Evolutionary conservation across 2,329 filamentous ascomycete genomes (phyloP), one percentile per base, ranked within the genome.

Genomic region (Apiospora malaysiana): DNA sequence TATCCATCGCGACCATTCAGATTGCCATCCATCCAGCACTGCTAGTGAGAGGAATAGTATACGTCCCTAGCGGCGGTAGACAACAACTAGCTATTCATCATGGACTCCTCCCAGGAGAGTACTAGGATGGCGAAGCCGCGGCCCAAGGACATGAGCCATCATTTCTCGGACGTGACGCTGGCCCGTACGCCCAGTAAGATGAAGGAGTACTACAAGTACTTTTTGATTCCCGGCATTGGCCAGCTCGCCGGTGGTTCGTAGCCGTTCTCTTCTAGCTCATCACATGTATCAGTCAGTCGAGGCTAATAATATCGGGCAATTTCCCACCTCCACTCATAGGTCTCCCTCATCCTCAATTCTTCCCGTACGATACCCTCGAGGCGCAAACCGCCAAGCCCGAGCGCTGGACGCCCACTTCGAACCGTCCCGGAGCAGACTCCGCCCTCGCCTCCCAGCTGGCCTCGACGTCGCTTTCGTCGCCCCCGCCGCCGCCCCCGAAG

Each of bases 291-390:
- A 65, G 4, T 12, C 8, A 37, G 18, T 21, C 16, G 8, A 47
- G 40, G 37, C 56, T 65, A 68, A 59, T 70, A 27, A 40, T 42
- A 18, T n/a, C 45, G 12, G 23, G 18, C 12, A 27, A 37, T 27
- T n/a, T 7, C 27, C n/a, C 66, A 10, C 51, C 42, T 23, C n/a
- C 42, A 23, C 42, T 67, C 25, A 42, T 73, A 95, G 93, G 94
- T 72, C 88, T 97, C 27, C 95, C 95, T 21, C 92, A 96, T 81
- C 86, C 91, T 49, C 88, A 88, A 71, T 94, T 94, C 83, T 98
- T 98, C 78, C 95, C 95, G 10, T 97, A 93, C 81, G 94, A 98
- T 77, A 96, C 94, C 0, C 89, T 98, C 73, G 94, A 97, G 82
- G 93, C 94, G 51, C 90, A 92, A 74, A 89, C 92, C 72, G 93